A percentile compares a stretch with the other conserved stretches of the same genome.
phyloP scores from a whole-genome alignment of 2,329 filamentous ascomycete genomes.

The Colletotrichum trifolii region DNA sequence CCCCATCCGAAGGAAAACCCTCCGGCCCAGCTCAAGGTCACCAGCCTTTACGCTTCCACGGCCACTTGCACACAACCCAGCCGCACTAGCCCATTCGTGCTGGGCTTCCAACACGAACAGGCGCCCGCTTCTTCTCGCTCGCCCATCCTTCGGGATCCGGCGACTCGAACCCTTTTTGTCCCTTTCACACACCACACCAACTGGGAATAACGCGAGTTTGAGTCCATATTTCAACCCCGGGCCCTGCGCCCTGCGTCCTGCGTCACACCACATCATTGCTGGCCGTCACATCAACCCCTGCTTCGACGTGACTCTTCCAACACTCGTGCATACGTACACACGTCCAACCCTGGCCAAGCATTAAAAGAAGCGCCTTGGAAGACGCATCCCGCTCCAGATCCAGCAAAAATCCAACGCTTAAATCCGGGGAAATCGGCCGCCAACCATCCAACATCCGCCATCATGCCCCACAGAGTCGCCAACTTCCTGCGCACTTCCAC shows the following conservation, averaged over 20 bases:
- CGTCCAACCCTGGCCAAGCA: slow-evolving; percentile 28
- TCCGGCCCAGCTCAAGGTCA: too few relatives aligned
- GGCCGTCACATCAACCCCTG: too few relatives aligned
- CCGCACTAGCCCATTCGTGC: neutral
- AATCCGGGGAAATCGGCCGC: slow-evolving; percentile 28
- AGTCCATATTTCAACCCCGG: slow-evolving; percentile 7
- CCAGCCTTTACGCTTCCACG: too few relatives aligned
- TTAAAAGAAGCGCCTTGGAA: slow-evolving; percentile 25
- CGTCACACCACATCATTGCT: slow-evolving; percentile 25
- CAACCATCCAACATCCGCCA: slow-evolving; percentile 34
- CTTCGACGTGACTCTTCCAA: too few relatives aligned
- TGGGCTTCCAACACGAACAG: neutral
- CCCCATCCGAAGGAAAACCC: too few relatives aligned
- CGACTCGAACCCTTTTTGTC: slow-evolving; percentile 26
- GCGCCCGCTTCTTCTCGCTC: slow-evolving; percentile 14
- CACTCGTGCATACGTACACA: neutral
- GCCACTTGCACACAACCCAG: too few relatives aligned
- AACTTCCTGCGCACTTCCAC: slow-evolving; percentile 68
- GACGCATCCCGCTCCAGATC: slow-evolving; percentile 12
- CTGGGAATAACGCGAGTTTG: neutral
- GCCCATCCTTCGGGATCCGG: slow-evolving; percentile 35
- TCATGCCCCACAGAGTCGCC: slow-evolving; percentile 68
- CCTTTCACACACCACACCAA: neutral
- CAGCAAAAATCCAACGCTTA: slow-evolving; percentile 2
- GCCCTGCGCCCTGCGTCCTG: slow-evolving; percentile 15